These are phyloP conservation scores for Penicillium riverlandense DNA, from an alignment of 495 filamentous ascomycete species.

Conservation along the genomic window DNA sequence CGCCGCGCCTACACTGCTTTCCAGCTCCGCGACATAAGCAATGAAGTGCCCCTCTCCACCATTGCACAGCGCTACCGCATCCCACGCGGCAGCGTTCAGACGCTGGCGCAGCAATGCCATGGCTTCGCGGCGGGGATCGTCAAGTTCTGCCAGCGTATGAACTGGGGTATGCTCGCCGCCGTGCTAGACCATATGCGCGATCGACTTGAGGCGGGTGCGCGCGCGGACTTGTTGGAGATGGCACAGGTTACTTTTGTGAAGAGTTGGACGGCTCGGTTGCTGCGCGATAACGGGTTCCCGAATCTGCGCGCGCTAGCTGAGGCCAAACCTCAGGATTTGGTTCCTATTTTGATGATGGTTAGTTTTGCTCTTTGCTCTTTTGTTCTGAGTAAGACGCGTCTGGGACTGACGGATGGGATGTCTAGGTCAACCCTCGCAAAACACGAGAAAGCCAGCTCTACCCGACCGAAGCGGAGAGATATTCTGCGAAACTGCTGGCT, in stretches of 20 bases:
- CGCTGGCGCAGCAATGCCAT: slow-evolving; percentile 64
- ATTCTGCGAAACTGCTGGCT: slow-evolving; percentile 52
- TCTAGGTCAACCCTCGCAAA: slow-evolving; percentile 43
- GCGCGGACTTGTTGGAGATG: slow-evolving; percentile 64
- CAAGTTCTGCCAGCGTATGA: slow-evolving; percentile 69
- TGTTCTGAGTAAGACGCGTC: background rate
- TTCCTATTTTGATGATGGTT: slow-evolving; percentile 65
- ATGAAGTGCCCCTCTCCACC: slow-evolving; percentile 63
- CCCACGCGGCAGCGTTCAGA: slow-evolving; percentile 65
- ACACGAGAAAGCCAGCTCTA: slow-evolving; percentile 49
- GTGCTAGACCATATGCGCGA: slow-evolving; percentile 73
- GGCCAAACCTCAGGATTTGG: slow-evolving; percentile 57
- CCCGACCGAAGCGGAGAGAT: slow-evolving; percentile 53
- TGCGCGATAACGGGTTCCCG: slow-evolving; percentile 72
- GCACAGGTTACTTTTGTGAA: slow-evolving; percentile 73
- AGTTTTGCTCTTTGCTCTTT: slow-evolving; percentile 1
- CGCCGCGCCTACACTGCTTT: slow-evolving; percentile 74
- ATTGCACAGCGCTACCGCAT: slow-evolving; percentile 65
- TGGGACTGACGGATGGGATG: background rate
- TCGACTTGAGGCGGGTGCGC: slow-evolving; percentile 65
- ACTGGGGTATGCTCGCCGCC: slow-evolving; percentile 67
- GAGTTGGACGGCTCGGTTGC: slow-evolving; percentile 65
- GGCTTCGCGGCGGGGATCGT: slow-evolving; percentile 75
- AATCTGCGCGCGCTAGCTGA: slow-evolving; percentile 61
- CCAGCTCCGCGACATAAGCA: slow-evolving; percentile 75